Conservation (phyloP, 495 filamentous ascomycete species). For the Tricharina praecox region DNA sequence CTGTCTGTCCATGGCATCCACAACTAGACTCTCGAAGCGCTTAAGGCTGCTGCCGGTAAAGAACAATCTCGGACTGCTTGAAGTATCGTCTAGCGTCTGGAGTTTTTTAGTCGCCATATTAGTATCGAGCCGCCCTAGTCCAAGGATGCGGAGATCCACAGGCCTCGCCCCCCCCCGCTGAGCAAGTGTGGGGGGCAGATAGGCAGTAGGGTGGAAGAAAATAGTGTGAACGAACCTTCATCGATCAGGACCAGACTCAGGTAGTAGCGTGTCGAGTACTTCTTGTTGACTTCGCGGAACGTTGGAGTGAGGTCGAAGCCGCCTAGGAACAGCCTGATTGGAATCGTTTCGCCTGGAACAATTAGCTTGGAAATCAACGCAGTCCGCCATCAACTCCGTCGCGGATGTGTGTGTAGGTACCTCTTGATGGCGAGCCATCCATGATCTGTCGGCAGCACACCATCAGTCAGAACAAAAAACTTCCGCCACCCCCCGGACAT, state of each 20-base stretch:
- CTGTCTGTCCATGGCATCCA: too few species aligned
- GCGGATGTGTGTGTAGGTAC: conserved; percentile 33
- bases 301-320: conserved; percentile 96
- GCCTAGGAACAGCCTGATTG: conserved; percentile 91
- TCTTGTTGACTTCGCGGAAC: conserved; percentile 99
- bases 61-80: conserved; percentile 97
- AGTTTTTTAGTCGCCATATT: conserved; percentile 1
- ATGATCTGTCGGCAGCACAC: conserved; percentile 53
- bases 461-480: conserved; percentile 3
- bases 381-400: background rate
- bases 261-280: conserved; percentile 97
- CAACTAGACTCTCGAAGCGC: conserved; percentile 7
- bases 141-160: background rate
- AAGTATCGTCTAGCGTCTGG: conserved; percentile 92
- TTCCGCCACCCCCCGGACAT: background rate
- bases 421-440: conserved; percentile 92
- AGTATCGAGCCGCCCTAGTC: background rate
- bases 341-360: conserved; percentile 75
- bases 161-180: too few species aligned
- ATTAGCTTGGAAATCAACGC: conserved; percentile 2
- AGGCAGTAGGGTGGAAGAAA: too few species aligned
- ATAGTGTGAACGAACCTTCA: conserved; percentile 52
- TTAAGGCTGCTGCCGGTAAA: conserved; percentile 86
- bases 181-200: background rate
- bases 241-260: conserved; percentile 92